Evolutionary conservation across 192 early-diverging fungal species (phyloP).

Genomic region (Spizellomyces sp.): DNA sequence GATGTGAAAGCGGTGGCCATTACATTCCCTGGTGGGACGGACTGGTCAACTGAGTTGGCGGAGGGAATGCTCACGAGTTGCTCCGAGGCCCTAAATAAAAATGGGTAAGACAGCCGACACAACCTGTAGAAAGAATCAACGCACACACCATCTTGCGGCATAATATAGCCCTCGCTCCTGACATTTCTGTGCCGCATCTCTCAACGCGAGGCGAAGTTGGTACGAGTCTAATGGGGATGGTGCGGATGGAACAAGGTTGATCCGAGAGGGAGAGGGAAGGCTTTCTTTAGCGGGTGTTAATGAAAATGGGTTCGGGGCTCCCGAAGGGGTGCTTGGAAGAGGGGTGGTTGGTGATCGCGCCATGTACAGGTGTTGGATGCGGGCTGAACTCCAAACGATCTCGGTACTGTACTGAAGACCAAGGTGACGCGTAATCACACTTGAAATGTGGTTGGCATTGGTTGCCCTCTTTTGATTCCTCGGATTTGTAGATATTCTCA

Average conservation of each 20-base stretch:
- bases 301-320: conserved; percentile 1
- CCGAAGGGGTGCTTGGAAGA: not conserved
- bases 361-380: not conserved
- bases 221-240: not conserved
- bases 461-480: too few relatives aligned
- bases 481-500: too few relatives aligned
- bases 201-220: conserved; percentile 8
- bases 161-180: conserved; percentile 14
- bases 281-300: not conserved
- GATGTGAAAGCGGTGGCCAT: not conserved
- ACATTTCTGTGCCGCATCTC: conserved; percentile 3
- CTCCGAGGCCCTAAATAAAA: conserved; percentile 16
- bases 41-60: not conserved
- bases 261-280: not conserved
- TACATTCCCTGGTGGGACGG: not conserved
- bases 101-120: not conserved
- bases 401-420: too few relatives aligned
- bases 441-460: too few relatives aligned
- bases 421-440: too few relatives aligned
- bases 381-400: too few relatives aligned
- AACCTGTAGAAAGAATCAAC: not conserved
- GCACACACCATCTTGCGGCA: conserved; percentile 22
- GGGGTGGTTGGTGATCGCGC: conserved; percentile 1
- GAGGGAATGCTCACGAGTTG: conserved; percentile 1
- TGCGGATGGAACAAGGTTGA: not conserved